These are phyloP conservation scores for Vitis vinifera DNA, from an alignment of 164 flowering plant species.

Conservation along the genomic window DNA sequence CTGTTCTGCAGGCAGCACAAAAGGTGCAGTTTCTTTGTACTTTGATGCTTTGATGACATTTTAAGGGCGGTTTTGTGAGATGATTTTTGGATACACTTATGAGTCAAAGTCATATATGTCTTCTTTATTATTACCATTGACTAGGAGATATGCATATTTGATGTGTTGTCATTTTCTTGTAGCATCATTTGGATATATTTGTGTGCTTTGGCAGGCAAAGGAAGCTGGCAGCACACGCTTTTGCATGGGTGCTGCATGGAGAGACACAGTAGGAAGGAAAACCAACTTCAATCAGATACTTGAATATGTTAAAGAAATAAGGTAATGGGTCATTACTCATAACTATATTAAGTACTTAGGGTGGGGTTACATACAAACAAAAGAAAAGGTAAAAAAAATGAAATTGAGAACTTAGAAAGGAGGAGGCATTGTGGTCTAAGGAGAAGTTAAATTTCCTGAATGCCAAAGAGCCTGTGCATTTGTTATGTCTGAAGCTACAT, in stretches of 20 bases:
- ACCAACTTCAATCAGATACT: slow-evolving; percentile 94
- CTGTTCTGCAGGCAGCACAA: slow-evolving; percentile 79
- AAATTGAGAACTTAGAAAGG: too few relatives aligned
- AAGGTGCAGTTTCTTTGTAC: slow-evolving; percentile 41
- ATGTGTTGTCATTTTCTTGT: not conserved
- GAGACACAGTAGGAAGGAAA: slow-evolving; percentile 94
- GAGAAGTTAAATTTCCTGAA: too few relatives aligned
- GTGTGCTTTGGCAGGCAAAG: slow-evolving; percentile 67
- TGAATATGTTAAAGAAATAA: slow-evolving; percentile 93
- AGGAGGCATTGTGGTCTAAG: too few relatives aligned
- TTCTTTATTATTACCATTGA: not conserved
- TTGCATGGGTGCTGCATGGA: slow-evolving; percentile 99
- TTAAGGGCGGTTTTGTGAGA: not conserved
- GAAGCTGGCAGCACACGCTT: slow-evolving; percentile 99
- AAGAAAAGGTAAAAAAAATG: too few relatives aligned
- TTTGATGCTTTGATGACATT: not conserved
- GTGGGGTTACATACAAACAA: too few relatives aligned
- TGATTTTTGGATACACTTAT: not conserved
- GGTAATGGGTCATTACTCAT: slow-evolving; percentile 39
- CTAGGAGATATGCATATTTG: not conserved
- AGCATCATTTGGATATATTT: slow-evolving; percentile 1
- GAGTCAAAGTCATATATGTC: not conserved
- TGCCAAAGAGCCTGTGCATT: too few relatives aligned
- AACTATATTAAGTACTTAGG: too few relatives aligned
- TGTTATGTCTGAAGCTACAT: too few relatives aligned